Conservation (phyloP, 441 rosid species). For the Francoa sonchifolia region DNA sequence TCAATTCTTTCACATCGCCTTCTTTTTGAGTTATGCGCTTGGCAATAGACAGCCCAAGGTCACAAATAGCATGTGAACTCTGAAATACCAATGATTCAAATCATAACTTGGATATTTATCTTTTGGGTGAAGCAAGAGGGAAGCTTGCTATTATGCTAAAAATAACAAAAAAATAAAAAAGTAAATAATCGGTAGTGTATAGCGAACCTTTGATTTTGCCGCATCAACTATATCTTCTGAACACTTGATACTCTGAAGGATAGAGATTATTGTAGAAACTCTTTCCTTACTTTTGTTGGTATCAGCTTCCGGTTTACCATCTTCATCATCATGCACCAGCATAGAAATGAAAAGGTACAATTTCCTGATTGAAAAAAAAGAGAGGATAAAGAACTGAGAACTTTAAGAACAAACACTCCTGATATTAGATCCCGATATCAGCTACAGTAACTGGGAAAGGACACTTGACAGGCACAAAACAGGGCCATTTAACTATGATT, state of each 20-base stretch:
- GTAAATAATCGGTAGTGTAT: slow-evolving; percentile 4
- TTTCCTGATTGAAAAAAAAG: slow-evolving; percentile 48
- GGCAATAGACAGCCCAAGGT: slow-evolving; percentile 68
- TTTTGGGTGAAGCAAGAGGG: not conserved
- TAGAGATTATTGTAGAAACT: slow-evolving; percentile 35
- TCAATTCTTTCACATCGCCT: slow-evolving; percentile 27
- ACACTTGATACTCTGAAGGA: slow-evolving; percentile 57
- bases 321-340: slow-evolving; percentile 82
- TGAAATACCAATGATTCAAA: slow-evolving; percentile 25
- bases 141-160: not conserved
- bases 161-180: not conserved
- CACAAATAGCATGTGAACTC: slow-evolving; percentile 91
- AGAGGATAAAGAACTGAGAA: slow-evolving; percentile 6
- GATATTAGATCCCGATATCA: too few species aligned
- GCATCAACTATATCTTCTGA: slow-evolving; percentile 74
- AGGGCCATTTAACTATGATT: too few species aligned
- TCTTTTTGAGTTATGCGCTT: slow-evolving; percentile 50
- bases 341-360: slow-evolving; percentile 56
- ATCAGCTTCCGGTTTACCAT: slow-evolving; percentile 53
- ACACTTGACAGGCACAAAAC: too few species aligned
- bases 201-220: slow-evolving; percentile 66
- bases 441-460: too few species aligned
- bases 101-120: slow-evolving; percentile 12
- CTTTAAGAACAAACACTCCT: slow-evolving; percentile 1
- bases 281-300: slow-evolving; percentile 50